Evolutionary conservation across 805 yeast species (phyloP).

Genomic region (Metschnikowia dekortorum): DNA sequence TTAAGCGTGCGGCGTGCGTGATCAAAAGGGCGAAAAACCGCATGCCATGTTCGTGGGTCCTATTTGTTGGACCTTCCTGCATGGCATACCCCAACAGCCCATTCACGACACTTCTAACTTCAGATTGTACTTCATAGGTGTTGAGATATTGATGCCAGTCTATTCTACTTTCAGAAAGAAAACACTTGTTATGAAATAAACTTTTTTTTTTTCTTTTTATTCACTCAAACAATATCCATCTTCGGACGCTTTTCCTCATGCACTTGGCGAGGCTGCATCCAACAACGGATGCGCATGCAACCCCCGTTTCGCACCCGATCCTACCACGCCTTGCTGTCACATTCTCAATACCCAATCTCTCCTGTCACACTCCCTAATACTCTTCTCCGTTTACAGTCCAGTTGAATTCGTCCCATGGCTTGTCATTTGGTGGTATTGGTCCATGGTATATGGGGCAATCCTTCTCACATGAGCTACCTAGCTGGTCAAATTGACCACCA

Average conservation of each 20-base stretch:
- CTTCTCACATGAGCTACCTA: conserved; percentile 10
- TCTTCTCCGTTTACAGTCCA: background rate
- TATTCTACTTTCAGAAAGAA: no score
- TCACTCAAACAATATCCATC: background rate
- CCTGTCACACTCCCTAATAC: background rate
- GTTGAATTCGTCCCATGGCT: conserved; percentile 17
- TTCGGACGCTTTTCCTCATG: background rate
- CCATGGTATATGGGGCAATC: conserved; percentile 54
- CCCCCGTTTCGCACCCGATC: conserved; percentile 3
- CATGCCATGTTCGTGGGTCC: background rate
- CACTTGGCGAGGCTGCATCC: background rate
- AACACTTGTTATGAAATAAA: no score
- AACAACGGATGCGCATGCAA: background rate
- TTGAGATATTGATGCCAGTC: no score
- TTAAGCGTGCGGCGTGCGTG: no score
- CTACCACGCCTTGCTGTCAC: background rate
- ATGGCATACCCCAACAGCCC: background rate
- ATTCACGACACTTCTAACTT: no score
- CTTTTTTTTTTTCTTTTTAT: no score
- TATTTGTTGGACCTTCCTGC: background rate
- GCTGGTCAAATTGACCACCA: conserved; percentile 8
- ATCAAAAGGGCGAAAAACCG: no score
- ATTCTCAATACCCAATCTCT: background rate
- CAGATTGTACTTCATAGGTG: no score
- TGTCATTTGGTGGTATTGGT: conserved; percentile 66